Conservation (phyloP, 1,284 basidiomycete species). For the Irpex lacteus region DNA sequence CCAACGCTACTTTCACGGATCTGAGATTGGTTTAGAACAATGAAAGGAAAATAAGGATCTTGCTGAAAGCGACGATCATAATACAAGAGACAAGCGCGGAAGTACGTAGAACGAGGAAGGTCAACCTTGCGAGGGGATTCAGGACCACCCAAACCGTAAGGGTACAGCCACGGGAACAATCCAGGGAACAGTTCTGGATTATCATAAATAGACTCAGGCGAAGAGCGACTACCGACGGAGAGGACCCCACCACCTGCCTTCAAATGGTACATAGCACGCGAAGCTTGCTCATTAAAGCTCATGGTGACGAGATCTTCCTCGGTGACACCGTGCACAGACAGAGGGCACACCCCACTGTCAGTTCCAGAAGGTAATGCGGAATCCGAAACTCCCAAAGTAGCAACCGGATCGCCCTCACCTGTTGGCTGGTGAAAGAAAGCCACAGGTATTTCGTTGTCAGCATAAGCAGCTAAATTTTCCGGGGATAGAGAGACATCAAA, state of each 20-base stretch:
- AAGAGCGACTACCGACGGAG: constrained; percentile 16
- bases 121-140: constrained; percentile 6
- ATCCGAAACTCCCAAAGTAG: constrained; percentile 20
- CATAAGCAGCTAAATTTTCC: constrained; percentile 30
- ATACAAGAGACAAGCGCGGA: too few relatives aligned
- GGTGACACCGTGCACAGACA: constrained; percentile 32
- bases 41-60: too few relatives aligned
- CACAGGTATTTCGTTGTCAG: constrained; percentile 28
- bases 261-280: constrained; percentile 20
- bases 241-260: constrained; percentile 13
- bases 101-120: constrained; percentile 1
- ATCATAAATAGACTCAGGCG: constrained; percentile 21
- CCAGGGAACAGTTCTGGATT: constrained; percentile 23
- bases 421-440: neutral
- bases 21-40: too few relatives aligned
- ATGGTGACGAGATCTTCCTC: constrained; percentile 19
- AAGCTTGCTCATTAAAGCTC: neutral
- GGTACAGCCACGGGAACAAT: constrained; percentile 29
- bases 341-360: constrained; percentile 29
- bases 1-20: too few relatives aligned
- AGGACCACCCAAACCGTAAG: constrained; percentile 22
- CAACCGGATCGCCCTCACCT: constrained; percentile 13
- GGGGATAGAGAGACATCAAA: constrained; percentile 31
- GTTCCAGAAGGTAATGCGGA: constrained; percentile 27
- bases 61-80: too few relatives aligned